Evolutionary conservation across 164 flowering plant species (phyloP), one percentile per base, ranked within the genome.

Genomic region (Annona squamosa): DNA sequence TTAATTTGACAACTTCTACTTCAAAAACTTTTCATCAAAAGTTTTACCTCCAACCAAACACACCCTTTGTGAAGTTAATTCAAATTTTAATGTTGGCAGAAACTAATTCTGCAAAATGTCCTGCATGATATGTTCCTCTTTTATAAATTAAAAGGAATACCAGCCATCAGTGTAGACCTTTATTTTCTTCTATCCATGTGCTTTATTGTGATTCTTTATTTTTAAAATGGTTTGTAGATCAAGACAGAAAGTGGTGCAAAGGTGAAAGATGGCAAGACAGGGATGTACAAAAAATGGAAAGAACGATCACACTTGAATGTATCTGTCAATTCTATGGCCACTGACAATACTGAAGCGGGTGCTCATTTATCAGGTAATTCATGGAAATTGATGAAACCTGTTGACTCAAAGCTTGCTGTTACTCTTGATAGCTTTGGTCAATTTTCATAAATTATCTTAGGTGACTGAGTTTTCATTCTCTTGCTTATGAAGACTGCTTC

Each of bases 281-380:
- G 98, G 48, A 91, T 95, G 72, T 95, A 95, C 85, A 86, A 91
- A 80, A 92, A 81, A 72, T 95, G 99, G 99, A 88, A 88, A 76
- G 90, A 87, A 68, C 82, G 78, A 19, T 85, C 96, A 5, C 99
- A 93, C 82, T 84, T 48, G 62, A 90, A 86, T 73, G 82, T 94
- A 3, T 88, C 91, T 77, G 75, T 82, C 10, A 81, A 59, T 75
- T 90, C 91, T 75, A 74, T 80, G 16, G 72, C 64, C 71, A 46
- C 77, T 74, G 92, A 82, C 16, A 88, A 81, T 56, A 68, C 69
- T 74, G 74, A 80, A 73, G 88, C 68, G 62, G 46, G 82, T 6
- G 45, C 79, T 42, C 78, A 80, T 57, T 77, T 48, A 0, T 26
- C 83, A 81, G 97, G 94, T 89, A 82, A 57, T 63, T 17, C 65